A percentile compares a stretch with the other conserved stretches of the same genome.
Evolutionary conservation across 2,329 filamentous ascomycete genomes (phyloP).

Genomic region (Curvularia verruculosa): DNA sequence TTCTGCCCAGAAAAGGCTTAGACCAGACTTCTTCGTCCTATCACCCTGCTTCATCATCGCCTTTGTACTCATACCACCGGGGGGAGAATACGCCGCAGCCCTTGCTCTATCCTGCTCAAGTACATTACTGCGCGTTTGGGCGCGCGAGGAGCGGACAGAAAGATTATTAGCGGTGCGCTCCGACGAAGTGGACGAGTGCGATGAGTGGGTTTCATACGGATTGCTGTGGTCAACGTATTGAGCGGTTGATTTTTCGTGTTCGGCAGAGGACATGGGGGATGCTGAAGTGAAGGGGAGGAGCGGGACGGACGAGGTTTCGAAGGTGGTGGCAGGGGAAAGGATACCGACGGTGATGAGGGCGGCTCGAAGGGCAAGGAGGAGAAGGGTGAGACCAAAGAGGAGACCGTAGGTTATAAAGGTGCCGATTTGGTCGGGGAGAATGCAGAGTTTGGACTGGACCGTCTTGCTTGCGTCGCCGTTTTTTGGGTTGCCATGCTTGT

Average conservation of each 20-base stretch:
- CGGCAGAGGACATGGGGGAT: conserved; percentile 33
- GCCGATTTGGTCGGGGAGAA: conserved; percentile 84
- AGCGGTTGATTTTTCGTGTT: conserved; percentile 13
- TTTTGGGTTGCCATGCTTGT: conserved; percentile 52
- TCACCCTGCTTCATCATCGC: conserved; percentile 42
- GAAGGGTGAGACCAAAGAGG: conserved; percentile 62
- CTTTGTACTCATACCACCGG: conserved; percentile 40
- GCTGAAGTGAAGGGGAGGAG: conserved; percentile 39
- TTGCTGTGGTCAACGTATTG: not conserved
- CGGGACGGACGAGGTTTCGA: conserved; percentile 4
- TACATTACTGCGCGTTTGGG: conserved; percentile 45
- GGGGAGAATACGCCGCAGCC: too few relatives aligned
- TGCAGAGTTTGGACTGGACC: conserved; percentile 85
- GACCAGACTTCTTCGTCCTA: conserved; percentile 44
- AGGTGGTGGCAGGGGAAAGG: conserved; percentile 7
- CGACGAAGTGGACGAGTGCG: conserved; percentile 41
- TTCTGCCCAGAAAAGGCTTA: conserved; percentile 63
- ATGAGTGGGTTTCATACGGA: conserved; percentile 28
- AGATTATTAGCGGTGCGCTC: conserved; percentile 28
- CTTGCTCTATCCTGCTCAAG: not conserved
- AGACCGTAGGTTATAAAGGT: conserved; percentile 81
- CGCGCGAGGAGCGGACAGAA: conserved; percentile 36
- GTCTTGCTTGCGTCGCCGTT: conserved; percentile 59
- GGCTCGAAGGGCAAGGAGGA: conserved; percentile 56
- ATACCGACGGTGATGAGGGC: conserved; percentile 40